Percentiles rank a stretch among this genome's conserved stretches.
Evolutionary conservation across 1,284 basidiomycete genomes (phyloP).

Genomic region (Leucoagaricus sp.): DNA sequence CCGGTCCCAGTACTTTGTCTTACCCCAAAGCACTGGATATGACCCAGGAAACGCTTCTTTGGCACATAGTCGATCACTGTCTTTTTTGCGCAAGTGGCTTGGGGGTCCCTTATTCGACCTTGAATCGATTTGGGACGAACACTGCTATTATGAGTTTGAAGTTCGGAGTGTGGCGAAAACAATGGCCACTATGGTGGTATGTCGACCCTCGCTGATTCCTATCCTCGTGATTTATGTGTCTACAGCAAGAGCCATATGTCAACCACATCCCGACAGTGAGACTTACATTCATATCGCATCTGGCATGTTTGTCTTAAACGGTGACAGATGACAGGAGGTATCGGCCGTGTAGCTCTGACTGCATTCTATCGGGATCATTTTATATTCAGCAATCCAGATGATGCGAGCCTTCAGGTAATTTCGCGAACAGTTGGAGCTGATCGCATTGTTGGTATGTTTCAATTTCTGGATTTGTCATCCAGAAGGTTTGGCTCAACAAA

Average conservation of each 20-base stretch:
- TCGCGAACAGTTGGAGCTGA: slow-evolving; percentile 55
- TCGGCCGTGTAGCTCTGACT: slow-evolving; percentile 49
- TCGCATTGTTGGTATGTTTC: slow-evolving; percentile 43
- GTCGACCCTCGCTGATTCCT: slow-evolving; percentile 18
- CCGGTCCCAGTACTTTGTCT: slow-evolving; percentile 38
- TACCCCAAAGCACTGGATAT: slow-evolving; percentile 40
- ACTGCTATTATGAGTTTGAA: slow-evolving; percentile 51
- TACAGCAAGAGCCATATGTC: slow-evolving; percentile 48
- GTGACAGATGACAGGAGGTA: slow-evolving; percentile 51
- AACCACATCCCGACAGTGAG: slow-evolving; percentile 48
- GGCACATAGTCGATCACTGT: slow-evolving; percentile 44
- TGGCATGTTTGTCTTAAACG: background rate
- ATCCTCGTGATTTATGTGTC: background rate
- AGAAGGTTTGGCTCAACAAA: background rate
- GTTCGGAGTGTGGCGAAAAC: slow-evolving; percentile 51
- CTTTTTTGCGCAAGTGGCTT: slow-evolving; percentile 41
- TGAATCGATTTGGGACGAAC: slow-evolving; percentile 55
- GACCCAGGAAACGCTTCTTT: slow-evolving; percentile 38
- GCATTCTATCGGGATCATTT: slow-evolving; percentile 56
- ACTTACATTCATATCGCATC: slow-evolving; percentile 3
- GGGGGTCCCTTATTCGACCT: slow-evolving; percentile 49
- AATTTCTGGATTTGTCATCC: background rate
- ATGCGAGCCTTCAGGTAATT: slow-evolving; percentile 42
- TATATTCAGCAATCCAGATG: slow-evolving; percentile 51
- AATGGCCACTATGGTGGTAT: slow-evolving; percentile 55